Evolutionary conservation across 805 yeast species (phyloP), one percentile per base, ranked within the genome.

Genomic region (Spencermartinsiella europaea): DNA sequence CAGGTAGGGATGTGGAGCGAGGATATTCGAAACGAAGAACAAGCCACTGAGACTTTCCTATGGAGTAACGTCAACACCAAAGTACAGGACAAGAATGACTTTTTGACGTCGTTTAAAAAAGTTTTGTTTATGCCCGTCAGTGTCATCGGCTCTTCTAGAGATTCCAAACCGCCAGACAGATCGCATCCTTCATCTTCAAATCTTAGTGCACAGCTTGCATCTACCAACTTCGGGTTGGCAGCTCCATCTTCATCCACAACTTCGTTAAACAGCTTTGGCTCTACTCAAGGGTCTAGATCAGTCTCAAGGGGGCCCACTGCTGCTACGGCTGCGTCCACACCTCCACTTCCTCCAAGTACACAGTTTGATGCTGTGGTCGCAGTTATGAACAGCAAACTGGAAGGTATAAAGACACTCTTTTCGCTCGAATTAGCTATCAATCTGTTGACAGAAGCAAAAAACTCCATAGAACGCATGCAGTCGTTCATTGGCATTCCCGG

Each of bases 301-400:
- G 61, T 12, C 15, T 46, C 42, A n/a, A 2, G 46, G 47, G 21
- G 44, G 50, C 17, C 45, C 10, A 35, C 34, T n/a, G 40, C 20
- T 16, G n/a, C n/a, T n/a, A n/a, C n/a, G n/a, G 40, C 35, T 10
- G 22, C 40, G 20, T 58, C 38, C 28, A 44, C 16, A 49, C 37
- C 35, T n/a, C 33, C 48, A 53, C 49, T 60, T 47, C 51, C 61
- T 8, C 70, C 74, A 21, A 66, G 75, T 36, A 77, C 84, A 1
- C 89, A 84, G 55, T 72, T 86, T 51, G 90, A 88, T 42, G 95
- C 95, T 1, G 81, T 83, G 54, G 76, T 89, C 21, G 87, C 85
- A 51, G 80, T 90, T 25, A 72, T 91, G 58, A 79, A 80, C 21
- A 81, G 79, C 34, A 86, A 86, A 52, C 74, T 93, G 50, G 82